Evolutionary conservation across 345 rosid genomes (phyloP), one percentile per base, ranked within the genome.

Genomic region (Gynandropsis gynandra): DNA sequence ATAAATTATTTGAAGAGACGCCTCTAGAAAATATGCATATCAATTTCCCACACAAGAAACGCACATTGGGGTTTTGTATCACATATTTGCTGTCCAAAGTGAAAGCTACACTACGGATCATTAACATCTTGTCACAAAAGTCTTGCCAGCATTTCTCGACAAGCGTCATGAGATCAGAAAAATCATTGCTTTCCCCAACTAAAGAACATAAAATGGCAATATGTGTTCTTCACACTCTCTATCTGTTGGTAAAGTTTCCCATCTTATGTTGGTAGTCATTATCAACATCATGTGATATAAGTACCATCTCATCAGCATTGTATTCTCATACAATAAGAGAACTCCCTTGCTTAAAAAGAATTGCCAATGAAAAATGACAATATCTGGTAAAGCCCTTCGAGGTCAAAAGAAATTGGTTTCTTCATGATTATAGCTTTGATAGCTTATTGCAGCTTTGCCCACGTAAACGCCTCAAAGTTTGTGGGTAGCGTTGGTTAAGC

Each of bases 131-230:
- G 69, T 88, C 77, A 42, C 95, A 88, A 34, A 82, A 75, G 72
- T 82, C 88, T 73, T 80, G 95, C 97, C 97, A 88, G 68, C 97
- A 80, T 60, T 80, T 73, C 78, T 82, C 88, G 47, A 84, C 88
- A 52, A 83, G 82, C 39, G 85, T 74, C 45, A 87, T 72, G 74
- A 81, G 84, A 50, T 84, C 90, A 42, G 66, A 78, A 69, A 78
- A 59, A 62, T 87, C 94, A 10, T 90, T 93, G 65, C 93, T 84
- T 68, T 84, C 88, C 40, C 90, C 94, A 33, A 84, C 86, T 24
- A 84, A 72, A 56, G 88, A 69, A 47, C 64, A 80, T 42, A 87
- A 52, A 6, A 78, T 80, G 1, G 76, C 79, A 50, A 77, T 66
- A 85, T 77, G 64, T 82, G 81, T 36, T 74, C 70, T 68, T 84